phyloP scores from a whole-genome alignment of 2,329 filamentous ascomycete species.

The Botrytis pseudocinerea region DNA sequence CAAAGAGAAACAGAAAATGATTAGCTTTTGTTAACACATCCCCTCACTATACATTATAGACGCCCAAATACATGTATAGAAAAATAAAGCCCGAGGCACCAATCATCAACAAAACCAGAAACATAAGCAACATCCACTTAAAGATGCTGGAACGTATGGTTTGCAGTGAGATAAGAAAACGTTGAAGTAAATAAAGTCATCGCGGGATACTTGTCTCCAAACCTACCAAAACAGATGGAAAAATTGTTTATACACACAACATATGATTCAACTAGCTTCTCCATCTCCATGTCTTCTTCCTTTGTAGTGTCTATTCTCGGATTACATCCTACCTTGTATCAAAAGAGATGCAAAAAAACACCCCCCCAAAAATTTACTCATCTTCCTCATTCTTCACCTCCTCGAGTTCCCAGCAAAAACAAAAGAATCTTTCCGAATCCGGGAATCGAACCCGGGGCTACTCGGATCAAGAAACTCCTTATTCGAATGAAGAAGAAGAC shows the following conservation, averaged over 20 bases:
- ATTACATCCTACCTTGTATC: not conserved
- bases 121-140: not conserved
- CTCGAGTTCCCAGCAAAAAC: not conserved
- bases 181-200: not conserved
- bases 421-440: not conserved
- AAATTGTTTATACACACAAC: not conserved
- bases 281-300: not conserved
- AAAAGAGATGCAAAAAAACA: not conserved
- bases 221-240: not conserved
- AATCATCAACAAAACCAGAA: not conserved
- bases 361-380: too few species aligned
- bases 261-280: not conserved
- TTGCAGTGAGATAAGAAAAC: not conserved
- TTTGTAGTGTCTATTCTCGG: not conserved
- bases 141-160: not conserved
- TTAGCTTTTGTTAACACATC: too few species aligned
- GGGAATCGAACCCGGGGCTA: slow-evolving; percentile 17
- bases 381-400: not conserved
- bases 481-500: not conserved
- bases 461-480: not conserved
- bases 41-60: not conserved
- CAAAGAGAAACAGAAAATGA: not conserved
- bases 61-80: not conserved
- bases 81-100: not conserved
- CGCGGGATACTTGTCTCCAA: not conserved